Base-by-base conservation (phyloP, 1,284 basidiomycete species). In the Psilocybe mexicana region DNA sequence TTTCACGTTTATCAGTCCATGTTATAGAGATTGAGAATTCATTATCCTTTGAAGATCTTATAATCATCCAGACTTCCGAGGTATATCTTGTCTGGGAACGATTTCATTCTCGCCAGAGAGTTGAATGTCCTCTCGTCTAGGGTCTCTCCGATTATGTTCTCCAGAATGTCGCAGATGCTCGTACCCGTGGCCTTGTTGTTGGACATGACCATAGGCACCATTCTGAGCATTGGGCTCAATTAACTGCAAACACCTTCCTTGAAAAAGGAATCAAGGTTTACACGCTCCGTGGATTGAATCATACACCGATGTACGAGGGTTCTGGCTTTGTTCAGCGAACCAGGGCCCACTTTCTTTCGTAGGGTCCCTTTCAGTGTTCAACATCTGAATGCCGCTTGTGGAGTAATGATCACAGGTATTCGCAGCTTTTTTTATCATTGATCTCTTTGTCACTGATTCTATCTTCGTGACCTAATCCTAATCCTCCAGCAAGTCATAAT, bases 351-450 rank as follows among this genome's bases (percentile, higher is more conserved):
- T 46, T 30, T 24, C 38, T 28, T 52, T 18, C 18, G 2, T 58
- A 90, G 88, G 68, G 88, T 94, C 6, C 93, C 93, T 0, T 94
- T 93, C 69, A 82, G 83, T 35, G 81, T 93, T 12, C 86, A 84
- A 64, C 76, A 71, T 50, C 68, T 92, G 42, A 74, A 76, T 18
- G 90, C 92, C 6, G 87, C 87, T 2, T 89, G 88, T 57, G 92
- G 93, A 26, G 84, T 94, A 2, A 94, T 94, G 93, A 89, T 94
- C 54, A 94, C 93, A 61, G 88, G 89, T 87, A 54, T 25, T 72
- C 60, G 56, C 24, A 18, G 18, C 33, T 43, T 48, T 55, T 6
- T n/a, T 46, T 43, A 33, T 33, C 18, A 18, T 1, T 18, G 30
- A 8, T 33, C 30, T 33, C 5, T 18, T 18, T 18, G 18, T 35